Percentiles rank a stretch among this genome's conserved stretches.
These are phyloP conservation scores for Tolypocladium ovalisporum DNA, from an alignment of 2,329 filamentous ascomycete species.

Conservation along the genomic window DNA sequence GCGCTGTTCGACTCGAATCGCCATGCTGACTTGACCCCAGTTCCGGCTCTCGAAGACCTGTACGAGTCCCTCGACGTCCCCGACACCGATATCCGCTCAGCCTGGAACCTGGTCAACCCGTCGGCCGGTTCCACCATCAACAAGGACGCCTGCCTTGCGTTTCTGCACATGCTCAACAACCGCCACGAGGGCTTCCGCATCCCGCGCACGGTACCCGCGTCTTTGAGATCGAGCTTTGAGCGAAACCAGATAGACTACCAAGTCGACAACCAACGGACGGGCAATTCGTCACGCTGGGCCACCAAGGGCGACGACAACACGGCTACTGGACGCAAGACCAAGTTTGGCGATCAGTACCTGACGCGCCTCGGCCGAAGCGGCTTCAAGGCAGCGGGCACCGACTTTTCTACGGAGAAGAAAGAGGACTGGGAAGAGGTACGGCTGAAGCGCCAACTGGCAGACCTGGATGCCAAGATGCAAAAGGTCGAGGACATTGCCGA, in stretches of 20 bases:
- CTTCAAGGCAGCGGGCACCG: slow-evolving; percentile 76
- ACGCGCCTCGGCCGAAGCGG: slow-evolving; percentile 76
- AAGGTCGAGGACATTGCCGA: slow-evolving; percentile 68
- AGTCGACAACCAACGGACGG: slow-evolving; percentile 59
- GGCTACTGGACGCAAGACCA: slow-evolving; percentile 79
- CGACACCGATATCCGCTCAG: slow-evolving; percentile 73
- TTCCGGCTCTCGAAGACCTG: slow-evolving; percentile 67
- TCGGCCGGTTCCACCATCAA: slow-evolving; percentile 73
- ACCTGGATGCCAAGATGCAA: slow-evolving; percentile 79
- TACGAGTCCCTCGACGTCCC: slow-evolving; percentile 71
- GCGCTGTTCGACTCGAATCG: too few relatives aligned
- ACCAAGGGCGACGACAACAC: slow-evolving; percentile 70
- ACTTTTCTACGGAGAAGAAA: slow-evolving; percentile 75
- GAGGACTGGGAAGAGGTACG: slow-evolving; percentile 98
- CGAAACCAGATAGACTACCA: slow-evolving; percentile 96
- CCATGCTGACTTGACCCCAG: slow-evolving; percentile 26
- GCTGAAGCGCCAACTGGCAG: slow-evolving; percentile 81
- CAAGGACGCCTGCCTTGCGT: slow-evolving; percentile 89
- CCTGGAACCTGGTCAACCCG: slow-evolving; percentile 97
- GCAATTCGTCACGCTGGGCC: slow-evolving; percentile 66
- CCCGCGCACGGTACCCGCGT: slow-evolving; percentile 81
- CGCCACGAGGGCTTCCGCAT: slow-evolving; percentile 92
- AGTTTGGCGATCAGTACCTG: slow-evolving; percentile 95
- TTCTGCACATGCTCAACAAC: slow-evolving; percentile 93
- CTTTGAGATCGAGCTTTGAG: slow-evolving; percentile 85